These are phyloP conservation scores for Entoloma clypeatum DNA, from an alignment of 1,284 basidiomycete genomes.

Conservation along the genomic window DNA sequence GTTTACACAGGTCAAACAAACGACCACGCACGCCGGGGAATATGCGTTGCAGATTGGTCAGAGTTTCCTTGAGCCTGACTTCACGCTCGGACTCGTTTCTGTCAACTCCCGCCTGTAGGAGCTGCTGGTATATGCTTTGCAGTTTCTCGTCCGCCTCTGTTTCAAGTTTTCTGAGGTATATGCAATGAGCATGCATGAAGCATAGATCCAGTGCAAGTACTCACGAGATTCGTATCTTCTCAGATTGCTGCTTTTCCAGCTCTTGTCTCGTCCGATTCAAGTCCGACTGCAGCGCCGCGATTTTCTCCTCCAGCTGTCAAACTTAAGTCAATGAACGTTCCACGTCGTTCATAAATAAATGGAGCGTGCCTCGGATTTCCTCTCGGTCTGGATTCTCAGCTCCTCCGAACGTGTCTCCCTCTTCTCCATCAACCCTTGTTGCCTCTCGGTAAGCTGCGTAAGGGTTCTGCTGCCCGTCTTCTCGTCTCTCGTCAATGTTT, in stretches of 20 bases:
- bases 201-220: slow-evolving; percentile 26
- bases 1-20: slow-evolving; percentile 90
- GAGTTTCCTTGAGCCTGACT: slow-evolving; percentile 78
- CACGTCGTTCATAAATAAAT: background rate
- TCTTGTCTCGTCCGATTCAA: slow-evolving; percentile 63
- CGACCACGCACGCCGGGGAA: slow-evolving; percentile 93
- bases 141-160: slow-evolving; percentile 91
- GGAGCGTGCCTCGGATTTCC: slow-evolving; percentile 54
- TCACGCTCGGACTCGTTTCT: slow-evolving; percentile 85
- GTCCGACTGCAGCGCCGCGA: slow-evolving; percentile 50
- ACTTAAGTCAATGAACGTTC: slow-evolving; percentile 4
- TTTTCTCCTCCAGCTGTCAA: slow-evolving; percentile 59
- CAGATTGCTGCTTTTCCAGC: slow-evolving; percentile 70
- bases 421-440: slow-evolving; percentile 63
- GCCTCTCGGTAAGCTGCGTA: slow-evolving; percentile 63
- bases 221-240: slow-evolving; percentile 69
- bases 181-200: slow-evolving; percentile 3
- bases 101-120: slow-evolving; percentile 86
- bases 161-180: slow-evolving; percentile 70
- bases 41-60: slow-evolving; percentile 79
- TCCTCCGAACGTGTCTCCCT: slow-evolving; percentile 63
- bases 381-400: slow-evolving; percentile 47
- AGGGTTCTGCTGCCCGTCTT: slow-evolving; percentile 70
- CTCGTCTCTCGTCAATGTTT: slow-evolving; percentile 79
- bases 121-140: slow-evolving; percentile 76